phyloP scores from a whole-genome alignment of 306 rosid species.

The Pterocarpus macrocarpus region DNA sequence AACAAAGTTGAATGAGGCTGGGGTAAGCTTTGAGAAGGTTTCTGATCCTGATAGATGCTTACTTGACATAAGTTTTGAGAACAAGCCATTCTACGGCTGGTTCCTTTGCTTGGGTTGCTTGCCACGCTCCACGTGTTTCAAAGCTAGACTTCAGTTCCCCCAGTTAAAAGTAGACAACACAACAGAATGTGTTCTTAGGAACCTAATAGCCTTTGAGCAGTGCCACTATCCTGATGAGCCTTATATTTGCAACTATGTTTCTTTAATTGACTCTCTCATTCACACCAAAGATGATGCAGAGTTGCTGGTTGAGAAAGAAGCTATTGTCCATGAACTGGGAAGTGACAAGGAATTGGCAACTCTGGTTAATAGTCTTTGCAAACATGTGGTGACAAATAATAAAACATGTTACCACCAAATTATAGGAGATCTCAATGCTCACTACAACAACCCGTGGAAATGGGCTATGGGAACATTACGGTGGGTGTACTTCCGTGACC shows the following conservation, averaged over 20 bases:
- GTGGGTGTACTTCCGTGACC: constrained; percentile 53
- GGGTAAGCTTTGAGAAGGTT: constrained; percentile 47
- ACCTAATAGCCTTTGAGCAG: constrained; percentile 59
- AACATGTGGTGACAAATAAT: constrained; percentile 20
- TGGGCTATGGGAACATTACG: constrained; percentile 35
- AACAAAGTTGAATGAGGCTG: constrained; percentile 51
- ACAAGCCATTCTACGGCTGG: constrained; percentile 32
- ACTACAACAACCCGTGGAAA: constrained; percentile 44
- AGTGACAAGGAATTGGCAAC: constrained; percentile 41
- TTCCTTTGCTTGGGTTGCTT: constrained; percentile 49
- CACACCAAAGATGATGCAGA: constrained; percentile 49
- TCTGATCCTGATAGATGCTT: background rate
- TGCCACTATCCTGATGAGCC: constrained; percentile 27
- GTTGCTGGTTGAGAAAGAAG: constrained; percentile 40
- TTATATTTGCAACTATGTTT: constrained; percentile 45
- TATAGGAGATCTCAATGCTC: background rate
- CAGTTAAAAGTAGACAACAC: constrained; percentile 38
- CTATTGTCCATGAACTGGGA: constrained; percentile 38
- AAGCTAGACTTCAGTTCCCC: constrained; percentile 47
- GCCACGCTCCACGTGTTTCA: constrained; percentile 3
- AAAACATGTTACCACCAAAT: background rate
- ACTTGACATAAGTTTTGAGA: constrained; percentile 41
- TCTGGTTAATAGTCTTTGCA: constrained; percentile 42
- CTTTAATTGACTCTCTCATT: constrained; percentile 39
- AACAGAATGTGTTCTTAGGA: constrained; percentile 56